Percentiles rank a stretch among this genome's conserved stretches.
Conservation (phyloP, 805 yeast species). For the Metschnikowia shivogae region DNA sequence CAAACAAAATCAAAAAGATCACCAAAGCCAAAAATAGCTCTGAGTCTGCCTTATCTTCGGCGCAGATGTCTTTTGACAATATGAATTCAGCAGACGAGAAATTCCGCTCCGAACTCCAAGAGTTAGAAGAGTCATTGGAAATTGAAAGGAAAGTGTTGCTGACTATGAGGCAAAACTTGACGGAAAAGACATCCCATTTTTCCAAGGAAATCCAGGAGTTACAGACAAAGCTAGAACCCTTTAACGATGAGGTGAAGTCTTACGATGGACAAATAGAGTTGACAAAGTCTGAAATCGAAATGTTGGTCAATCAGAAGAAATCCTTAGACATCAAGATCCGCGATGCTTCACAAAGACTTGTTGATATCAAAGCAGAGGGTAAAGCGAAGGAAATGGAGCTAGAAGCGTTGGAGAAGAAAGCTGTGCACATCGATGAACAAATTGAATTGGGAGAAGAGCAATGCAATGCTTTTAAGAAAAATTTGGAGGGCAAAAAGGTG, state of each 20-base stretch:
- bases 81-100: conserved; percentile 43
- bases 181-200: conserved; percentile 68
- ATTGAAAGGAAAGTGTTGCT: conserved; percentile 57
- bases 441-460: conserved; percentile 56
- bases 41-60: conserved; percentile 39
- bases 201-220: conserved; percentile 60
- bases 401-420: conserved; percentile 44
- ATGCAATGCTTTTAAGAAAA: conserved; percentile 43
- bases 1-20: conserved; percentile 54
- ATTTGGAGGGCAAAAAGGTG: conserved; percentile 51
- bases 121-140: conserved; percentile 43
- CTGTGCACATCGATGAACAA: conserved; percentile 48
- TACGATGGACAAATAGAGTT: conserved; percentile 62
- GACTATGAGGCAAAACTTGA: conserved; percentile 58
- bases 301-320: conserved; percentile 46
- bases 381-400: conserved; percentile 47
- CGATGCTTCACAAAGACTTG: conserved; percentile 41
- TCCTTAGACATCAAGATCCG: conserved; percentile 44
- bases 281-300: conserved; percentile 60
- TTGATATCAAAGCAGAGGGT: conserved; percentile 45
- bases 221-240: conserved; percentile 74
- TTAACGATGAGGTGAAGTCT: conserved; percentile 64
- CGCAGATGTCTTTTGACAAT: conserved; percentile 44
- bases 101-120: conserved; percentile 41
- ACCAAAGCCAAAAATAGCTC: conserved; percentile 51